phyloP scores from a whole-genome alignment of 169 alveolate species.

The Plasmodium sp. region DNA sequence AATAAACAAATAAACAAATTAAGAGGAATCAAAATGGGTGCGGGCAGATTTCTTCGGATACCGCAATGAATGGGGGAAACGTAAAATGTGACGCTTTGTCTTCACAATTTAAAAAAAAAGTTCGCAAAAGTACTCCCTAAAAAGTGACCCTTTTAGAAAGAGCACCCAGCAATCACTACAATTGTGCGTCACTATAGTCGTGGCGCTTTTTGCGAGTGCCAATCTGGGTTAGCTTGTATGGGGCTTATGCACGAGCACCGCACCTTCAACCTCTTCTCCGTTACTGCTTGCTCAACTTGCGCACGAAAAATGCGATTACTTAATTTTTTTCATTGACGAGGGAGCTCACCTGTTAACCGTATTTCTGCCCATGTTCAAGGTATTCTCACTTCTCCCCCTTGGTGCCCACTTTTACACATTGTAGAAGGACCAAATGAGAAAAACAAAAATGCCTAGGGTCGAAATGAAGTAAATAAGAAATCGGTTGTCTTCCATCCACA shows the following conservation, averaged over 20 bases:
- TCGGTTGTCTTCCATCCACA: conserved; percentile 70
- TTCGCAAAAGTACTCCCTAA: neutral
- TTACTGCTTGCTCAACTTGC: neutral
- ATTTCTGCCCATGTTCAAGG: neutral
- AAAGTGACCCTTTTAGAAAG: neutral
- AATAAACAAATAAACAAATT: conserved; percentile 27
- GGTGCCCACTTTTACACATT: conserved; percentile 12
- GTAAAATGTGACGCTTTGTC: neutral
- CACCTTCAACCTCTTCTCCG: neutral
- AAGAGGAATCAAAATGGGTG: neutral
- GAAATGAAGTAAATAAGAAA: conserved; percentile 56
- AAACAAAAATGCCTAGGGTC: conserved; percentile 27
- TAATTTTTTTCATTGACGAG: neutral
- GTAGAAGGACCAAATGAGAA: conserved; percentile 59
- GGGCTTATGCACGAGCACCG: neutral
- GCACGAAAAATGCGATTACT: neutral
- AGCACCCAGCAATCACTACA: neutral
- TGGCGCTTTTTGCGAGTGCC: neutral
- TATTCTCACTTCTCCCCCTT: neutral
- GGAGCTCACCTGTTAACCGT: neutral
- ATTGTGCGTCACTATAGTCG: neutral
- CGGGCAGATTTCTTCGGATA: neutral
- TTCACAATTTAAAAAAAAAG: neutral
- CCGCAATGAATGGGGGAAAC: neutral
- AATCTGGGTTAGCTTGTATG: neutral